Evolutionary conservation across 1,284 basidiomycete genomes (phyloP).

Genomic region (Apiotrichum sp.): DNA sequence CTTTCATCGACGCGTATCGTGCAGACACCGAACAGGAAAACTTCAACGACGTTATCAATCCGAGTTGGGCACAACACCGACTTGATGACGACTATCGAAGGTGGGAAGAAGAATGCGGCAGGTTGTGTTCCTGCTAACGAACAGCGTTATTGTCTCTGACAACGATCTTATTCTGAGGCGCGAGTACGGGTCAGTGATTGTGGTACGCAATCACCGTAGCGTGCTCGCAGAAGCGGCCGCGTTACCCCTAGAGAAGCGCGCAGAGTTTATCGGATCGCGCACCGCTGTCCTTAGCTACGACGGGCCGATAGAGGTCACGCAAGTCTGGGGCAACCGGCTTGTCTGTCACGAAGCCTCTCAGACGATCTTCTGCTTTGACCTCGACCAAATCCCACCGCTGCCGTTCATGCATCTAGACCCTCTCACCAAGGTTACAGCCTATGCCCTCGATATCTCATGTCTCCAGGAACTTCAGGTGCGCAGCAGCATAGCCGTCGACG

Average conservation of each 20-base stretch:
- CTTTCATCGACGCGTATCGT: too few relatives aligned
- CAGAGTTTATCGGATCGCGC: too few relatives aligned
- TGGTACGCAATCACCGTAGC: neutral
- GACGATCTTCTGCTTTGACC: neutral
- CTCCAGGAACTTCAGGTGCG: neutral
- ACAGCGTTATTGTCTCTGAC: neutral
- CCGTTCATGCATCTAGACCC: neutral
- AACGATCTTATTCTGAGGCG: neutral
- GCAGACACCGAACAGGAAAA: too few relatives aligned
- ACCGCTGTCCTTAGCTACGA: too few relatives aligned
- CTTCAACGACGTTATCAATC: too few relatives aligned
- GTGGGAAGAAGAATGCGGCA: neutral
- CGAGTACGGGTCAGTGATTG: neutral
- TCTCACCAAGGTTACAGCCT: neutral
- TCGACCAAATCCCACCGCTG: neutral
- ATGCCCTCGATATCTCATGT: slow-evolving; percentile 2
- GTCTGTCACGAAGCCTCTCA: too few relatives aligned
- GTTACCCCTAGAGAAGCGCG: neutral
- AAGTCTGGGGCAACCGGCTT: neutral
- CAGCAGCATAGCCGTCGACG: slow-evolving; percentile 3
- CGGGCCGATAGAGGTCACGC: too few relatives aligned
- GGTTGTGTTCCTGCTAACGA: neutral
- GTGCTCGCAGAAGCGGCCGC: neutral
- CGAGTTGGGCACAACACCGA: too few relatives aligned
- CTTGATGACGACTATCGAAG: neutral